phyloP scores from a whole-genome alignment of 1,139 yeast species.

The Candida freyschussii region DNA sequence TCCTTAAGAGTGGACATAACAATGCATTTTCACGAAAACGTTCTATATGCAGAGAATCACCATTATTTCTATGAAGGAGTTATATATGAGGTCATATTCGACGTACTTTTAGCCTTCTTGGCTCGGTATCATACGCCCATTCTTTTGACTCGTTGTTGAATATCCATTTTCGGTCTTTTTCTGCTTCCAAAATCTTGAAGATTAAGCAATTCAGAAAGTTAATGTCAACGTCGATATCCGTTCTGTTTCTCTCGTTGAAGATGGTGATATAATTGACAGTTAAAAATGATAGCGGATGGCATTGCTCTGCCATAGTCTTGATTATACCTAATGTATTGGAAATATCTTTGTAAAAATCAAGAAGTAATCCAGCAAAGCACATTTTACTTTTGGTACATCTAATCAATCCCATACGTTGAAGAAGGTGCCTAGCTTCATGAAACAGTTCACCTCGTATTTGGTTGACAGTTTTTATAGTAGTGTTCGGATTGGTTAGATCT shows the following conservation, averaged over 20 bases:
- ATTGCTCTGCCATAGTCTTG: conserved; percentile 2
- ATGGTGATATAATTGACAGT: conserved; percentile 3
- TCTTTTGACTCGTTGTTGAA: conserved; percentile 3
- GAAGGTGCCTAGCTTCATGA: conserved; percentile 32
- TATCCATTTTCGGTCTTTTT: conserved; percentile 7
- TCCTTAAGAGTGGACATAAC: conserved; percentile 3
- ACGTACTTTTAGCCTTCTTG: background rate
- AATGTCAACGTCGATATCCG: conserved; percentile 5
- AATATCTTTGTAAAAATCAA: conserved; percentile 5
- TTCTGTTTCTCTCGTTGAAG: conserved; percentile 6
- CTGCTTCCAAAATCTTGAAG: conserved; percentile 6
- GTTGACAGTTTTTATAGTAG: conserved; percentile 14
- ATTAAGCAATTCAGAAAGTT: conserved; percentile 9
- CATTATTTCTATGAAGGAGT: background rate
- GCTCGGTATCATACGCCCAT: conserved; percentile 13
- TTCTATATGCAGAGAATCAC: background rate
- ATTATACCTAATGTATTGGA: background rate
- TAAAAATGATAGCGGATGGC: conserved; percentile 1
- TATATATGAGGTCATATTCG: background rate
- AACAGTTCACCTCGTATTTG: conserved; percentile 26
- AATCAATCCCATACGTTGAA: conserved; percentile 22
- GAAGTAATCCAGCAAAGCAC: conserved; percentile 5
- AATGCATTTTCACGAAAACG: background rate
- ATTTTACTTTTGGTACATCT: conserved; percentile 10
- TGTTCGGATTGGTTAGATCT: conserved; percentile 14